A percentile compares a stretch with the other conserved stretches of the same genome.
Conservation (phyloP, 202 grass and related monocot genomes). For the Digitaria exilis region DNA sequence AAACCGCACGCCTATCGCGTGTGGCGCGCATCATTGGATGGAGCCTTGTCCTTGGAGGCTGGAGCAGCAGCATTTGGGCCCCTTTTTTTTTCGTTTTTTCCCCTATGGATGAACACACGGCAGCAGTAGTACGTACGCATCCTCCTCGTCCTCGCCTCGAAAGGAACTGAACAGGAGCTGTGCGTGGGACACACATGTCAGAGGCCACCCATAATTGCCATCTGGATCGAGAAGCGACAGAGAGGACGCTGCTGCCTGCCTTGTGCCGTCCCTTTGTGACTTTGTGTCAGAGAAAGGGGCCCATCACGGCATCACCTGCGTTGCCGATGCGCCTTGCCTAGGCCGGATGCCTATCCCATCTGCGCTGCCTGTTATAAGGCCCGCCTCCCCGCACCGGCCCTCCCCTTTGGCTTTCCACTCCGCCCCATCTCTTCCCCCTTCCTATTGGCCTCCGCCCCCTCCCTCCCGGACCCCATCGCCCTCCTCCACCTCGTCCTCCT, state of each 20-base stretch:
- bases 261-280: too few relatives aligned
- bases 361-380: slow-evolving; percentile 6
- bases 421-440: background rate
- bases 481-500: background rate
- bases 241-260: background rate
- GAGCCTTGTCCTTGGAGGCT: too few relatives aligned
- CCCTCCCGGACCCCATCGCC: background rate
- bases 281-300: too few relatives aligned
- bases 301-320: too few relatives aligned
- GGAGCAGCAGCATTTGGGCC: background rate
- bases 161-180: background rate
- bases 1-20: slow-evolving; percentile 8
- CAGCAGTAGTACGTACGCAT: background rate
- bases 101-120: background rate
- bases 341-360: background rate
- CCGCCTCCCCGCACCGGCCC: background rate
- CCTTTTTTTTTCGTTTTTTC: background rate
- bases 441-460: slow-evolving; percentile 12
- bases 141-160: background rate
- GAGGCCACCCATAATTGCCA: background rate
- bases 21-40: background rate
- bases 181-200: background rate
- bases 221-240: background rate
- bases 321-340: too few relatives aligned
- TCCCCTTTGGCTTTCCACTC: background rate